Percentiles rank a stretch among this genome's conserved stretches.
Evolutionary conservation across 345 rosid genomes (phyloP).

Genomic region (Salix exigua): DNA sequence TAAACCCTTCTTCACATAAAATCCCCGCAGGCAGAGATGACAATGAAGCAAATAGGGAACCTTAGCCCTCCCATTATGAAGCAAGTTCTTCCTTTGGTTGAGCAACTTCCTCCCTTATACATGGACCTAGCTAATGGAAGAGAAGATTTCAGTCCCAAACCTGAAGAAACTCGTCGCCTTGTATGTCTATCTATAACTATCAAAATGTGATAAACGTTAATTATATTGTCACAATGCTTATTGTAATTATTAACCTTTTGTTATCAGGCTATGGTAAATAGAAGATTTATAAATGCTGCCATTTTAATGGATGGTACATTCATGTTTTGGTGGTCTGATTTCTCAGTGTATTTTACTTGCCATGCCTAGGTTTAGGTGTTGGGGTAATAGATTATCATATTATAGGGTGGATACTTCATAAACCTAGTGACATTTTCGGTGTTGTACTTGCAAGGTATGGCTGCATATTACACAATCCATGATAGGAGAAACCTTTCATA

Average conservation of each 20-base stretch:
- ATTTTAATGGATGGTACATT: not conserved
- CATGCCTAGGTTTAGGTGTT: not conserved
- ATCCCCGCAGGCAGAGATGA: conserved; percentile 83
- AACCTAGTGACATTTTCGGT: not conserved
- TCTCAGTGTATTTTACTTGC: not conserved
- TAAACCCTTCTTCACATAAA: not conserved
- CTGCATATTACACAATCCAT: not conserved
- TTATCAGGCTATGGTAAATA: not conserved
- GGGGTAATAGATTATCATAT: not conserved
- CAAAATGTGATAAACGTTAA: not conserved
- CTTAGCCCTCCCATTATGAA: conserved; percentile 92
- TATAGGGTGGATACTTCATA: not conserved
- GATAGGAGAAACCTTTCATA: not conserved
- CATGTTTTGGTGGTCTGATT: not conserved
- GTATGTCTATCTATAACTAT: conserved; percentile 45
- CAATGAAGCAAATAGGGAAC: conserved; percentile 81
- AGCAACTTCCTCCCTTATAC: conserved; percentile 94
- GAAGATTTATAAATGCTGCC: not conserved
- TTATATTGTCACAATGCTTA: not conserved
- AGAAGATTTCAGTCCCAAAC: conserved; percentile 91
- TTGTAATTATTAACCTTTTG: not conserved
- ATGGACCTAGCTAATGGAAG: conserved; percentile 91
- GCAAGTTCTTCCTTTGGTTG: conserved; percentile 90
- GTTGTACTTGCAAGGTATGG: not conserved
- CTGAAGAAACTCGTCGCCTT: conserved; percentile 92